Conservation (phyloP, 768 basidiomycete species). For the Sporobolomyces roseus region DNA sequence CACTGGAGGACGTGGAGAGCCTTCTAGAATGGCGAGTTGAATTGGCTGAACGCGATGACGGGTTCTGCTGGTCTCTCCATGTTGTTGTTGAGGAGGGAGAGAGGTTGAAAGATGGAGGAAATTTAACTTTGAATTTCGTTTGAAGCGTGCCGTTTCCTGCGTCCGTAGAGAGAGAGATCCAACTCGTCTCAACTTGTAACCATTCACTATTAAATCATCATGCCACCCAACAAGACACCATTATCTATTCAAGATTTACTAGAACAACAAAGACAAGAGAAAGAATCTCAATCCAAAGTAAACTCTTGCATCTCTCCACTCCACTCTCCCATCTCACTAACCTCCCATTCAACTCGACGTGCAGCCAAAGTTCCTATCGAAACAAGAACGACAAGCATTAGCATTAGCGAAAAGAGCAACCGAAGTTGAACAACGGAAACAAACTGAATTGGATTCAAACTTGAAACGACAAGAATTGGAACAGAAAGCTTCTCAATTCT, state of each 20-base stretch:
- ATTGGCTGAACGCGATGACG: too few species aligned
- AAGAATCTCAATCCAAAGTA: conserved; percentile 85
- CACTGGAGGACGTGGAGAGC: too few species aligned
- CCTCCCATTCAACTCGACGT: not conserved
- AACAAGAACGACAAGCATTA: conserved; percentile 81
- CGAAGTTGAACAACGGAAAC: conserved; percentile 71
- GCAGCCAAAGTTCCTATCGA: conserved; percentile 90
- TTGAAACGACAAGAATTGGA: conserved; percentile 67
- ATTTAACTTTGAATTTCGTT: too few species aligned
- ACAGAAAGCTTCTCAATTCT: conserved; percentile 62
- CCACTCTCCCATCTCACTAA: not conserved
- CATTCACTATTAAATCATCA: too few species aligned
- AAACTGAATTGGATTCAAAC: conserved; percentile 58
- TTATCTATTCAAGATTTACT: conserved; percentile 83
- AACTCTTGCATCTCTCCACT: conserved; percentile 3
- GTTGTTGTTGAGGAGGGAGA: not conserved
- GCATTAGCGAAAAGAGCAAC: conserved; percentile 81
- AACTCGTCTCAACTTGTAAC: too few species aligned
- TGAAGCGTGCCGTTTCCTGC: too few species aligned
- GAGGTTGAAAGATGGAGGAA: too few species aligned
- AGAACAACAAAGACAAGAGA: conserved; percentile 79
- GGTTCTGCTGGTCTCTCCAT: too few species aligned
- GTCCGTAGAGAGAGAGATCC: too few species aligned
- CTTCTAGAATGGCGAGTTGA: too few species aligned
- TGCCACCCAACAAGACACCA: conserved; percentile 52